These are phyloP conservation scores for Thermothelomyces thermophilus DNA, from an alignment of 2,329 filamentous ascomycete species.

Conservation along the genomic window DNA sequence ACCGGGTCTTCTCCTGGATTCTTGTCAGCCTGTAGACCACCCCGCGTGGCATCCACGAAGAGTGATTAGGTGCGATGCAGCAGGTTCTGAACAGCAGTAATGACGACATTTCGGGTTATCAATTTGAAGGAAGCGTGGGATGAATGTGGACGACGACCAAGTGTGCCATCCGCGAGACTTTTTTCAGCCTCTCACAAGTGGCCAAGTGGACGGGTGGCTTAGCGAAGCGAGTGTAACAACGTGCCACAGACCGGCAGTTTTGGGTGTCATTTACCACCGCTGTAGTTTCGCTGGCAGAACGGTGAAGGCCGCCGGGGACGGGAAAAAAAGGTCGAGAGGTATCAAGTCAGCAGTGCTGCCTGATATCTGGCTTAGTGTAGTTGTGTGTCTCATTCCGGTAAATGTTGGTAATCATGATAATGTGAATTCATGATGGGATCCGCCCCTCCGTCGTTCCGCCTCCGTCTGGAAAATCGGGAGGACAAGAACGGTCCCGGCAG, in stretches of 20 bases:
- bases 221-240: constrained; percentile 10
- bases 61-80: too few species aligned
- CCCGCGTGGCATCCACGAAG: too few species aligned
- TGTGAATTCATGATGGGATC: background rate
- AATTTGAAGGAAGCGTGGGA: too few species aligned
- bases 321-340: background rate
- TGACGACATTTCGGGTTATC: too few species aligned
- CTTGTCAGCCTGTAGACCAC: too few species aligned
- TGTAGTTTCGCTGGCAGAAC: background rate
- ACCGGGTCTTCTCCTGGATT: background rate
- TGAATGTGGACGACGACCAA: background rate
- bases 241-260: constrained; percentile 14
- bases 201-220: constrained; percentile 27
- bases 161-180: background rate
- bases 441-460: background rate
- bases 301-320: background rate
- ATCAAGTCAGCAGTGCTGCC: too few species aligned
- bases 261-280: constrained; percentile 4
- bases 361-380: too few species aligned
- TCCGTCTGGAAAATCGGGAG: constrained; percentile 7
- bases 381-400: too few species aligned
- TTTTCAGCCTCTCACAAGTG: constrained; percentile 26
- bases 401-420: background rate
- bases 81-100: too few species aligned
- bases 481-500: constrained; percentile 13